Percentiles rank a stretch among this genome's conserved stretches.
Conservation (phyloP, 345 rosid species). For the Citrus sp. region DNA sequence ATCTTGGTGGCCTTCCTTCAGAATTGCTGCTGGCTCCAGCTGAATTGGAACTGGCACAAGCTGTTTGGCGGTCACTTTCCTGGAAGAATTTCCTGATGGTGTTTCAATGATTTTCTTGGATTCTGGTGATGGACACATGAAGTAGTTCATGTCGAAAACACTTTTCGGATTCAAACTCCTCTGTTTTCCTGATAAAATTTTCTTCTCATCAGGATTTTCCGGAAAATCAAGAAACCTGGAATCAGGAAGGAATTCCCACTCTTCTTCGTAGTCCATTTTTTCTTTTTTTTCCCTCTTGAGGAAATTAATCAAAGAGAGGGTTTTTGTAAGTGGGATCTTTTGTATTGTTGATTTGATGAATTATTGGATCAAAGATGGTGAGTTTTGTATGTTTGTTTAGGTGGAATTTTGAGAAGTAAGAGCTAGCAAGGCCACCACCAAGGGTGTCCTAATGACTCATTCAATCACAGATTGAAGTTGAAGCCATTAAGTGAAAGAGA, state of each 20-base stretch:
- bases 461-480: neutral
- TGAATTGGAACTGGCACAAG: constrained; percentile 62
- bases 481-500: constrained; percentile 11
- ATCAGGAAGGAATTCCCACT: constrained; percentile 80
- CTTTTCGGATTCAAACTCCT: constrained; percentile 26
- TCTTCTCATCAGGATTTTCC: constrained; percentile 32
- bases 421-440: constrained; percentile 28
- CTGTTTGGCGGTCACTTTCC: constrained; percentile 37
- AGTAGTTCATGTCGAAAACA: constrained; percentile 56
- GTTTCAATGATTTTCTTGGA: constrained; percentile 24
- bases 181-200: constrained; percentile 19
- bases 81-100: constrained; percentile 11
- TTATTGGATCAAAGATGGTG: constrained; percentile 30
- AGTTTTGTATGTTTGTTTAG: constrained; percentile 17
- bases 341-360: constrained; percentile 9
- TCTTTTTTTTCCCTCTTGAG: neutral
- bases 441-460: constrained; percentile 31
- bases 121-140: constrained; percentile 54
- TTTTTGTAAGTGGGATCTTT: neutral
- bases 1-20: constrained; percentile 1
- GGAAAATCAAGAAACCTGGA: constrained; percentile 41
- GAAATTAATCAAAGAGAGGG: constrained; percentile 9
- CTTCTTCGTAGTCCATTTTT: constrained; percentile 84
- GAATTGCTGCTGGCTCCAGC: constrained; percentile 41
- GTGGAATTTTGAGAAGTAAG: constrained; percentile 14